Percentiles rank a stretch among this genome's conserved stretches.
These are phyloP conservation scores for Stenogyne calaminthoides DNA, from an alignment of 305 asterid species.

Conservation along the genomic window DNA sequence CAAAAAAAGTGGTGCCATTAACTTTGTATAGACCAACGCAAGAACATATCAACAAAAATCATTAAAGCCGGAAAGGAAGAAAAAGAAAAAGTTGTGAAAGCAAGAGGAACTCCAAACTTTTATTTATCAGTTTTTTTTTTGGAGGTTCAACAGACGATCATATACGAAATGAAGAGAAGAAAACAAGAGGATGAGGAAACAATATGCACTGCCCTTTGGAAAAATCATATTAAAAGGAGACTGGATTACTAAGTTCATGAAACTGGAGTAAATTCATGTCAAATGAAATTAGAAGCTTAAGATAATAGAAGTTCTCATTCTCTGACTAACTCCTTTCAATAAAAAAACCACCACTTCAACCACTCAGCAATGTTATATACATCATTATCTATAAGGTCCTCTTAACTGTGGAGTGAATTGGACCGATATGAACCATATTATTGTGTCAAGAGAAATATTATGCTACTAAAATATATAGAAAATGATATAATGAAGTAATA, in stretches of 20 bases:
- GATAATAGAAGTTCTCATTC: background rate
- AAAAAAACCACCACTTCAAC: slow-evolving; percentile 1
- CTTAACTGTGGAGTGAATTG: slow-evolving; percentile 9
- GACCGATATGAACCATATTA: background rate
- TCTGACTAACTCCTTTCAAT: background rate
- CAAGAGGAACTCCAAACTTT: background rate
- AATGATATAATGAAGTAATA: background rate
- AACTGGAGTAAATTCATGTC: slow-evolving; percentile 1
- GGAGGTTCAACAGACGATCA: background rate
- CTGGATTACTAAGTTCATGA: slow-evolving; percentile 19
- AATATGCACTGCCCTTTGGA: background rate
- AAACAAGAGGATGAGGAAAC: background rate
- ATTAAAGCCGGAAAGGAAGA: background rate
- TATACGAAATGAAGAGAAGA: slow-evolving; percentile 9
- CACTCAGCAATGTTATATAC: slow-evolving; percentile 8
- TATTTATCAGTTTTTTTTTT: background rate
- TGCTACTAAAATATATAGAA: background rate
- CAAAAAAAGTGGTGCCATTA: slow-evolving; percentile 7
- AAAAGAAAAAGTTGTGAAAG: background rate
- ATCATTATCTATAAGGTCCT: too few relatives aligned
- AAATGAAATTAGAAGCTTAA: slow-evolving; percentile 4
- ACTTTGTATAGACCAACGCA: slow-evolving; percentile 19
- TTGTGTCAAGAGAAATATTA: background rate
- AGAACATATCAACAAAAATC: slow-evolving; percentile 15
- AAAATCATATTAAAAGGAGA: slow-evolving; percentile 2